A percentile compares a stretch with the other conserved stretches of the same genome.
These are phyloP conservation scores for Penicillium expansum DNA, from an alignment of 2,329 filamentous ascomycete species.

Conservation along the genomic window DNA sequence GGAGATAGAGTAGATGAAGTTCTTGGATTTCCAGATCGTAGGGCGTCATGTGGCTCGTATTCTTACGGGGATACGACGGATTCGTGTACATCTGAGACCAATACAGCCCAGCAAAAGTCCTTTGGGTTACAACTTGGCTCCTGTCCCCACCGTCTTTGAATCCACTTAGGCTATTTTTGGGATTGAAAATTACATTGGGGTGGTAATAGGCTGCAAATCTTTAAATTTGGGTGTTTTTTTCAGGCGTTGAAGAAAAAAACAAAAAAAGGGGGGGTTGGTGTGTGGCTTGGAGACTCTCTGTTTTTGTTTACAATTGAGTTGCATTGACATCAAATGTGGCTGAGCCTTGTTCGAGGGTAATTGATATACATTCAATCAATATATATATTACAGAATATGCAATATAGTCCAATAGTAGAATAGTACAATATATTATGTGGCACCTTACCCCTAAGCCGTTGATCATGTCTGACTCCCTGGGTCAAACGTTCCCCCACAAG, in stretches of 20 bases:
- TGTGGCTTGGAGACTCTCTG: neutral
- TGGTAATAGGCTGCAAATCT: conserved; percentile 1
- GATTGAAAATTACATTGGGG: conserved; percentile 3
- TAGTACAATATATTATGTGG: neutral
- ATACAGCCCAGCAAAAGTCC: neutral
- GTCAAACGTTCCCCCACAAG: conserved; percentile 18
- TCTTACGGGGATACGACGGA: conserved; percentile 15
- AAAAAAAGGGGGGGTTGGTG: neutral
- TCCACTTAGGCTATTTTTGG: conserved; percentile 25
- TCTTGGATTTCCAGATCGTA: conserved; percentile 20
- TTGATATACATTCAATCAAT: neutral
- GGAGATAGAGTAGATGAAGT: conserved; percentile 8
- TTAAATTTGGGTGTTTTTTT: conserved; percentile 2
- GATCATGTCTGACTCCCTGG: neutral
- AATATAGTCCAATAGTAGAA: neutral
- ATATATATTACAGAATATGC: neutral
- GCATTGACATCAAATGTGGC: neutral
- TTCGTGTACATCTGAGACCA: conserved; percentile 11
- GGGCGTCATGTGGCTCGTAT: conserved; percentile 27
- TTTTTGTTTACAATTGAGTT: neutral
- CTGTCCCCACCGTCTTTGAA: conserved; percentile 14
- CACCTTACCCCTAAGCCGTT: neutral
- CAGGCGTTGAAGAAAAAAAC: neutral
- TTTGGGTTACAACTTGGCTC: neutral
- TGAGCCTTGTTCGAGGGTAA: neutral